Evolutionary conservation across 345 rosid genomes (phyloP).

Genomic region (Firmiana major): DNA sequence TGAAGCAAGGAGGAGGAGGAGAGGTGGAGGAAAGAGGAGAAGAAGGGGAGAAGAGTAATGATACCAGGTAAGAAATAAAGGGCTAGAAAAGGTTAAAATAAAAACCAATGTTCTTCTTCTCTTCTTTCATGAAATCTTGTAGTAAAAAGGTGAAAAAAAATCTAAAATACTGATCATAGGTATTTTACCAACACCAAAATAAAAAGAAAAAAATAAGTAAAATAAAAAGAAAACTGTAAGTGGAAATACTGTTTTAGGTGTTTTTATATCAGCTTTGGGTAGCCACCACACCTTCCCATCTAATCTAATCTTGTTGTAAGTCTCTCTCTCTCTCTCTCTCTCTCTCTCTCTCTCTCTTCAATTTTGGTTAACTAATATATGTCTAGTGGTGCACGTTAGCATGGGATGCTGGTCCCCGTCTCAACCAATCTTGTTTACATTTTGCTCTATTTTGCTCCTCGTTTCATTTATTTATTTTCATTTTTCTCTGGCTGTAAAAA

Average conservation of each 20-base stretch:
- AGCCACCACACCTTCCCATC: slow-evolving; percentile 53
- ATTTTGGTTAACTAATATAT: slow-evolving; percentile 36
- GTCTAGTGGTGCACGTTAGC: slow-evolving; percentile 77
- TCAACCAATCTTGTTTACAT: slow-evolving; percentile 16
- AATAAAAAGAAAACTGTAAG: slow-evolving; percentile 25
- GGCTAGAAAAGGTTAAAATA: slow-evolving; percentile 16
- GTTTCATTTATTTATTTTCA: slow-evolving; percentile 10
- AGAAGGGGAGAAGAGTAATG: slow-evolving; percentile 33
- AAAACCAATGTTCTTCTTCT: slow-evolving; percentile 25
- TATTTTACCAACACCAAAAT: slow-evolving; percentile 25
- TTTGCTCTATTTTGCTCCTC: slow-evolving; percentile 32
- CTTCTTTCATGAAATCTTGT: slow-evolving; percentile 38
- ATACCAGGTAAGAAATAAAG: slow-evolving; percentile 51
- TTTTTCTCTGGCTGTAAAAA: not conserved
- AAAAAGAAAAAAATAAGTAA: slow-evolving; percentile 10
- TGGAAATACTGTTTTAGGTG: slow-evolving; percentile 44
- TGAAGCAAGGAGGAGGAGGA: slow-evolving; percentile 18
- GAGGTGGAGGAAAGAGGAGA: slow-evolving; percentile 25
- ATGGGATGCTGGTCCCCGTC: slow-evolving; percentile 73
- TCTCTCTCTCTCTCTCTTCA: slow-evolving; percentile 3
- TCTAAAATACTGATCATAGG: slow-evolving; percentile 11
- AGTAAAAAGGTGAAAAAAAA: slow-evolving; percentile 30
- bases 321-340: not conserved
- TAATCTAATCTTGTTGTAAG: slow-evolving; percentile 29
- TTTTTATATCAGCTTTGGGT: slow-evolving; percentile 51